These are phyloP conservation scores for Edaphochlamys debaryana DNA, from an alignment of 139 green algal species.

Conservation along the genomic window DNA sequence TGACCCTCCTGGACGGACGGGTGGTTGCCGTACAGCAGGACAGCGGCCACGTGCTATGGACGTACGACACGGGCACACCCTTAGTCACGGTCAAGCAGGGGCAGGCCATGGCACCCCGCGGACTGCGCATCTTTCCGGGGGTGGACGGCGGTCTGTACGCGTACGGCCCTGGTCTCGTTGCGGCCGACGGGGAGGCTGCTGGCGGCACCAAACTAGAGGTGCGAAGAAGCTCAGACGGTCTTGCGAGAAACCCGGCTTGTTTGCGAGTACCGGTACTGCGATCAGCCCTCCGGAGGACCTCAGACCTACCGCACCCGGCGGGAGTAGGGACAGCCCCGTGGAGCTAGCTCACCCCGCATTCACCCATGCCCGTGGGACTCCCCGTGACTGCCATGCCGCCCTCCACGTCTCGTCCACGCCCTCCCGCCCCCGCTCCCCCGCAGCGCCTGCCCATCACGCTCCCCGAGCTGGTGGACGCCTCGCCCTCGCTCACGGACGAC, in stretches of 20 bases:
- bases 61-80: conserved; percentile 81
- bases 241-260: too few species aligned
- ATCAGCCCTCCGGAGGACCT: too few species aligned
- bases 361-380: too few species aligned
- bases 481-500: conserved; percentile 83
- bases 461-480: conserved; percentile 85
- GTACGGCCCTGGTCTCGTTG: conserved; percentile 51
- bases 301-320: too few species aligned
- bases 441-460: conserved; percentile 86
- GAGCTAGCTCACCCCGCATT: too few species aligned
- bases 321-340: too few species aligned
- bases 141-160: conserved; percentile 90
- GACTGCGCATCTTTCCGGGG: conserved; percentile 84
- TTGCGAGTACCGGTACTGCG: too few species aligned
- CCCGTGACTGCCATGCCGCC: too few species aligned
- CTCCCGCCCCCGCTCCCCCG: background rate
- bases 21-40: conserved; percentile 77
- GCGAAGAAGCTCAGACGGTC: too few species aligned
- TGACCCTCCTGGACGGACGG: conserved; percentile 83
- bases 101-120: conserved; percentile 9
- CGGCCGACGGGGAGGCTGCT: background rate
- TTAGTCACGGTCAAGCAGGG: conserved; percentile 70
- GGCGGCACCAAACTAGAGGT: conserved; percentile 59
- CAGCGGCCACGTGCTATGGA: conserved; percentile 80
- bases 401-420: too few species aligned